These are phyloP conservation scores for Hansfordia pulvinata DNA, from an alignment of 2,329 filamentous ascomycete species.

Conservation along the genomic window DNA sequence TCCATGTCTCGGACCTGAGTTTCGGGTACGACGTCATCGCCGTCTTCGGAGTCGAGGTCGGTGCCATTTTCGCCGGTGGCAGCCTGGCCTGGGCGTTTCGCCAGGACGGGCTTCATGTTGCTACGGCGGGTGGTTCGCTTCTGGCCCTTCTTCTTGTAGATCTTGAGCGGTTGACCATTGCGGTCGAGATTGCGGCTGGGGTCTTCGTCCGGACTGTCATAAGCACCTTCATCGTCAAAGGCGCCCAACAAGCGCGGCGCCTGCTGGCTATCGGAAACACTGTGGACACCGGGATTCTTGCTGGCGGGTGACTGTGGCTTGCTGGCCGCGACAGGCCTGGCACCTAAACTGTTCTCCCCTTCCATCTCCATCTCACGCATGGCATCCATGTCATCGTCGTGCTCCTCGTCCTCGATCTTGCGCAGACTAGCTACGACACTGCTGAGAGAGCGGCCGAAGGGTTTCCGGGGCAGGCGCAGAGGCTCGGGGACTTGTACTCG, in stretches of 20 bases:
- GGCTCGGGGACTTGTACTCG: conserved; percentile 31
- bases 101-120: conserved; percentile 45
- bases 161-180: conserved; percentile 44
- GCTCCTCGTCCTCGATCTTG: conserved; percentile 53
- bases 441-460: conserved; percentile 57
- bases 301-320: conserved; percentile 1
- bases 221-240: conserved; percentile 48
- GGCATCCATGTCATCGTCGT: conserved; percentile 63
- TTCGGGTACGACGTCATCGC: conserved; percentile 23
- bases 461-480: conserved; percentile 40
- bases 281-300: conserved; percentile 20
- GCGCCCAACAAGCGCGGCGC: conserved; percentile 37
- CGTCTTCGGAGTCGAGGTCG: conserved; percentile 17
- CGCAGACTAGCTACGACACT: conserved; percentile 59
- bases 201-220: conserved; percentile 43
- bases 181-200: conserved; percentile 34
- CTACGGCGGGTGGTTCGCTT: conserved; percentile 62
- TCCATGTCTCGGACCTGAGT: too few relatives aligned
- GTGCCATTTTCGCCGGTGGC: conserved; percentile 14
- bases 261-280: conserved; percentile 29
- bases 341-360: conserved; percentile 7
- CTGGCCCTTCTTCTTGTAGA: conserved; percentile 73
- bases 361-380: conserved; percentile 56
- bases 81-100: conserved; percentile 28
- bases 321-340: conserved; percentile 7